Evolutionary conservation across 768 basidiomycete genomes (phyloP), one percentile per base, ranked within the genome.

Genomic region (Auricularia auricula-judae): DNA sequence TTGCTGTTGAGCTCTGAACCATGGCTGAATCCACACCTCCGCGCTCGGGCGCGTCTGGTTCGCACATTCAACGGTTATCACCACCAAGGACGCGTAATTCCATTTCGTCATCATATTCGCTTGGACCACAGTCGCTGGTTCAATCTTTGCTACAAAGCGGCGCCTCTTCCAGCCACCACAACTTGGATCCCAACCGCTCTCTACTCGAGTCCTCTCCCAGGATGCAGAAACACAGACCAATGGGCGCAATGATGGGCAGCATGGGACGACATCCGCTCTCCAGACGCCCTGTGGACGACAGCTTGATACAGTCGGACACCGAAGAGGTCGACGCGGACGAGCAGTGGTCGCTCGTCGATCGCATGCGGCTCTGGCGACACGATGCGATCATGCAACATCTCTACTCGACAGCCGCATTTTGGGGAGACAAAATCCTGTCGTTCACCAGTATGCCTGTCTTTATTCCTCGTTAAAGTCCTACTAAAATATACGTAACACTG

Each of bases 331-430:
- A 43, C 5, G 68, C 53, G 36, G 67, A 67, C 35, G 70, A 66
- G 10, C 86, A 88, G 68, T 94, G 91, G 91, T 85, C 86, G 1
- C 86, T 91, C 80, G 86, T 98, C 3, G 95, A 98, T 76, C 84
- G 95, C 36, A 95, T 99, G 93, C 81, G 97, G 65, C 77, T 93
- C 54, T 98, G 96, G 96, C 80, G 97, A 51, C 95, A 98, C 71
- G 97, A 98, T 77, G 96, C 97, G 51, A 83, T 99, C 68, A 94
- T 95, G 87, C 97, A 98, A 75, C 97, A 99, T 79, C 77, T 99
- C 12, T 97, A 98, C 74, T 91, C 93, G 68, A 97, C 95, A 0
- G 96, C 97, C 2, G 88, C 90, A 4, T 98, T 98, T 73, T 99
- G 97, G 97, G 97, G 97, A 3, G 93, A 96, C 78, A 98, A 99